phyloP scores from a whole-genome alignment of 2,329 filamentous ascomycete species.

The Diatrype stigma region DNA sequence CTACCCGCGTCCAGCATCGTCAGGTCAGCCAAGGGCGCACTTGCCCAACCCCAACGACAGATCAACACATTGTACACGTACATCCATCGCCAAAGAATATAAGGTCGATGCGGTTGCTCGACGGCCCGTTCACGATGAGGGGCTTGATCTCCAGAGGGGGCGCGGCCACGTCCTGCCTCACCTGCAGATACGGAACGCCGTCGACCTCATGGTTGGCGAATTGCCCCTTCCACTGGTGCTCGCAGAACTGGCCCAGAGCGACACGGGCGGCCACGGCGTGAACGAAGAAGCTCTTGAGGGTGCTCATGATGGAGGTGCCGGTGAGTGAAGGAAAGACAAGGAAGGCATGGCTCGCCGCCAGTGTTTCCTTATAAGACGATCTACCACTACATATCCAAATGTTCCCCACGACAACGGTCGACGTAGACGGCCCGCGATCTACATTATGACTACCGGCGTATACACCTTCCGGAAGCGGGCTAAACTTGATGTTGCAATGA shows the following conservation, averaged over 20 bases:
- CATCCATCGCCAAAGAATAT: conserved; percentile 30
- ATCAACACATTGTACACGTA: conserved; percentile 9
- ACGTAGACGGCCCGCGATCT: not conserved
- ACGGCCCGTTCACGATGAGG: conserved; percentile 27
- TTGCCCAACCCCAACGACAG: not conserved
- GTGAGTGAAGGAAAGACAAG: not conserved
- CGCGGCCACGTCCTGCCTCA: conserved; percentile 14
- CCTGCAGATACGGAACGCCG: conserved; percentile 15
- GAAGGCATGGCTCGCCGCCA: not conserved
- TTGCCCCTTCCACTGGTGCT: conserved; percentile 26
- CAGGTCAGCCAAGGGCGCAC: conserved; percentile 1
- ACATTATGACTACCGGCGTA: not conserved
- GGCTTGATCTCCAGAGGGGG: conserved; percentile 27
- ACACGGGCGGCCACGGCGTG: conserved; percentile 4
- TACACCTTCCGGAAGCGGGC: conserved; percentile 13
- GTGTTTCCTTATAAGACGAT: not conserved
- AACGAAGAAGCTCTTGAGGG: conserved; percentile 13
- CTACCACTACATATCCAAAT: not conserved
- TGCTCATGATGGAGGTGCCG: conserved; percentile 6
- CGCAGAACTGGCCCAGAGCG: conserved; percentile 22
- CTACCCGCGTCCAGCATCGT: conserved; percentile 9
- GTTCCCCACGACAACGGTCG: not conserved
- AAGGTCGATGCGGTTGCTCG: conserved; percentile 25
- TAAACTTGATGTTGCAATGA: conserved; percentile 3
- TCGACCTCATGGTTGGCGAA: conserved; percentile 20